A percentile compares a stretch with the other conserved stretches of the same genome.
phyloP scores from a whole-genome alignment of 805 yeast species.

The Ogataea methanolica region DNA sequence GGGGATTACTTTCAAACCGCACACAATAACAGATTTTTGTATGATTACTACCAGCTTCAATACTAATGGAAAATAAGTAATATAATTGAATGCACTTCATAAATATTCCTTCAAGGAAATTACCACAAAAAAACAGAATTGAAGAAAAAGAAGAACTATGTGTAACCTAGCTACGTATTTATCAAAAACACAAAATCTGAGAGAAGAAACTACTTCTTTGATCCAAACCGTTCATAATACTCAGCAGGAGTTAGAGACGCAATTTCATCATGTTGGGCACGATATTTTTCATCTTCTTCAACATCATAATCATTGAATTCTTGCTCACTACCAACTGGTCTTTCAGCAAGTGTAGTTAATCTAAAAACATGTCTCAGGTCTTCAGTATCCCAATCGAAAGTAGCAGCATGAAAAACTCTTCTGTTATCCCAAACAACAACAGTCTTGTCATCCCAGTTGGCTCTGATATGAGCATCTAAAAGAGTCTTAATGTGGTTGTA shows the following conservation, averaged over 20 bases:
- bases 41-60: no score
- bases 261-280: background rate
- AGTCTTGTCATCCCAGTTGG: constrained; percentile 59
- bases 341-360: constrained; percentile 64
- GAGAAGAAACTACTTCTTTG: background rate
- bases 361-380: constrained; percentile 65
- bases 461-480: constrained; percentile 59
- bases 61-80: no score
- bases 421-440: constrained; percentile 76
- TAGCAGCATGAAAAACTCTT: constrained; percentile 57
- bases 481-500: constrained; percentile 42
- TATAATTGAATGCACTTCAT: no score
- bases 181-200: no score
- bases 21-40: no score
- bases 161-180: no score
- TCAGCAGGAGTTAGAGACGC: constrained; percentile 28
- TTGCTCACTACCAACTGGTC: constrained; percentile 38
- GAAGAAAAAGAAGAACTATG: no score
- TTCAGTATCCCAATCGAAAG: constrained; percentile 61
- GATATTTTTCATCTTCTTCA: constrained; percentile 10
- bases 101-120: no score
- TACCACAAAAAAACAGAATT: no score
- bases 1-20: no score
- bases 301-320: constrained; percentile 21
- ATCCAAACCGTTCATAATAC: constrained; percentile 1